Evolutionary conservation across 306 rosid species (phyloP), one percentile per base, ranked within the genome.

Genomic region (Dryas drummondii): DNA sequence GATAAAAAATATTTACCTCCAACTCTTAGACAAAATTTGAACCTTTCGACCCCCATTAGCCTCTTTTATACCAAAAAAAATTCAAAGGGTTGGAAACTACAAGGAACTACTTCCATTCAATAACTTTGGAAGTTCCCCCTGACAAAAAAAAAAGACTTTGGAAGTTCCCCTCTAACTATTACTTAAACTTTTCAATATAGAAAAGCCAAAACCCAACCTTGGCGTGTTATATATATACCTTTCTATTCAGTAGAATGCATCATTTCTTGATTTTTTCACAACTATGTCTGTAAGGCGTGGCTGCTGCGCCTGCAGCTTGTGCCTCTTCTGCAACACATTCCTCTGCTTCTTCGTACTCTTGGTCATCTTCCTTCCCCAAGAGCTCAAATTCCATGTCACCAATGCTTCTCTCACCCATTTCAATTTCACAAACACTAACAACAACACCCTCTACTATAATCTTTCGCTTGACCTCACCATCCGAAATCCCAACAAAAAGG

Each of bases 401-500:
- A n/a, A n/a, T n/a, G n/a, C n/a, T n/a, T n/a, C n/a, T n/a, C n/a
- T n/a, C n/a, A n/a, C n/a, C n/a, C 14, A 65, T 16, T 78, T 71
- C 16, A 41, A 45, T 14, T 63, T 19, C 58, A 16, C 10, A 4
- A 2, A 15, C 13, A n/a, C 37, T n/a, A 45, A 7, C 77, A 45
- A 7, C 77, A 78, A 11, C 48, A 45, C 76, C 17, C 84, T 72
- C 15, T 71, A 37, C 58, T 70, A 62, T 73, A 69, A 70, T 51
- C 60, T 47, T 16, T 19, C 59, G 10, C 48, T 69, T 42, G 62
- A 61, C 56, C 32, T 75, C 60, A 72, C 86, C 53, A 37, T 86
- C 4, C 86, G 84, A 3, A 88, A 90, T 70, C 89, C 91, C 0
- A 90, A 88, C 80, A 82, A 68, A 45, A 73, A 48, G 67, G 78